These are phyloP conservation scores for Aegilops bicornis DNA, from an alignment of 176 grass and related monocot genomes.

Conservation along the genomic window DNA sequence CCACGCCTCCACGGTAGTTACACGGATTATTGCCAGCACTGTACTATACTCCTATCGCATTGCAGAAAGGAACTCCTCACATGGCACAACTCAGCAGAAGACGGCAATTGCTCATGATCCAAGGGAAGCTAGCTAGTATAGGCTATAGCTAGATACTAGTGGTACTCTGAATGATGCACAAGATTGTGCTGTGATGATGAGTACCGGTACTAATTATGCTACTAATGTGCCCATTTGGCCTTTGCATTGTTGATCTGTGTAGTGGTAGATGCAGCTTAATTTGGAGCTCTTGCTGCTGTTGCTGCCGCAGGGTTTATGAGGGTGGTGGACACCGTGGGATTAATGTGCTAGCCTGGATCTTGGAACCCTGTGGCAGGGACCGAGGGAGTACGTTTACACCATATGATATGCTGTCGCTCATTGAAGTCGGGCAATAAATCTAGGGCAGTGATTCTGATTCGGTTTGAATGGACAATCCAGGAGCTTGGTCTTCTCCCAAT, in stretches of 20 bases:
- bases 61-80: conserved; percentile 9
- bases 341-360: conserved; percentile 42
- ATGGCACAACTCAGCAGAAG: conserved; percentile 22
- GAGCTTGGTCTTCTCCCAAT: neutral
- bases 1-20: neutral
- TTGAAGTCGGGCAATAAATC: conserved; percentile 4
- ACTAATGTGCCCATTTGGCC: neutral
- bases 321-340: conserved; percentile 8
- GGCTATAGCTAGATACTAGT: neutral
- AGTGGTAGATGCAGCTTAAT: neutral
- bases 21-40: too few species aligned
- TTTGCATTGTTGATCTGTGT: neutral
- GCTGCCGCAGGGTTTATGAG: conserved; percentile 14
- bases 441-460: neutral
- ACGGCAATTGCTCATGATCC: conserved; percentile 25
- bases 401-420: neutral
- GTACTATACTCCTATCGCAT: neutral
- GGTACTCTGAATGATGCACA: neutral
- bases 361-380: conserved; percentile 15
- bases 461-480: neutral
- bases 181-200: neutral
- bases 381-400: neutral
- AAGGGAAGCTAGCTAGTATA: neutral
- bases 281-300: neutral
- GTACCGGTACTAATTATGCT: neutral